A percentile compares a stretch with the other conserved stretches of the same genome.
phyloP scores from a whole-genome alignment of 176 grass and related monocot species.

The Ananas comosus region DNA sequence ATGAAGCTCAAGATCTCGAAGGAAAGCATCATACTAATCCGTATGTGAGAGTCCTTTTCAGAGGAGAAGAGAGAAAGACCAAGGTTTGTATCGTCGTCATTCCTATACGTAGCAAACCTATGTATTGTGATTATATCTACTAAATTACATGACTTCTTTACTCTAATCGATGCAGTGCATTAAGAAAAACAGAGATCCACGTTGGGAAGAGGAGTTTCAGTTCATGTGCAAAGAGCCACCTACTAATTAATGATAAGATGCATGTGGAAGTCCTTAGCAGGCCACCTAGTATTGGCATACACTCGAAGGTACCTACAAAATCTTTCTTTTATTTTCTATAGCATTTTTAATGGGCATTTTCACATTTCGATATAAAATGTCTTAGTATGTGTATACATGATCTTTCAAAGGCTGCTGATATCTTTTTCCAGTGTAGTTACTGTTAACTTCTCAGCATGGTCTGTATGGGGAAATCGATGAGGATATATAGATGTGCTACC shows the following conservation, averaged over 20 bases:
- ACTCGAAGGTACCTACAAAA: conserved; percentile 49
- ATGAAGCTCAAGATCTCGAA: conserved; percentile 81
- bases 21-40: conserved; percentile 89
- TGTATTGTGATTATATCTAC: background rate
- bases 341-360: too few relatives aligned
- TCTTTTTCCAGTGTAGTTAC: too few relatives aligned
- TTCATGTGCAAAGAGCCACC: conserved; percentile 68
- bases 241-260: conserved; percentile 55
- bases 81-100: conserved; percentile 35
- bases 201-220: conserved; percentile 68
- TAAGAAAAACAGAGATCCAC: conserved; percentile 76
- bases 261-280: conserved; percentile 75
- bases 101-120: background rate
- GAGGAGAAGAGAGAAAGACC: conserved; percentile 65
- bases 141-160: conserved; percentile 6
- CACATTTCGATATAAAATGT: too few relatives aligned
- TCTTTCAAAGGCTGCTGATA: too few relatives aligned
- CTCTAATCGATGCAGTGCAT: conserved; percentile 42
- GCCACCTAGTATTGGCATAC: conserved; percentile 64
- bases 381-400: too few relatives aligned
- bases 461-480: too few relatives aligned
- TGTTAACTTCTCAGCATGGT: too few relatives aligned
- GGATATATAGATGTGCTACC: too few relatives aligned
- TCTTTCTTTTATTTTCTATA: background rate
- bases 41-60: conserved; percentile 54